Percentiles rank a stretch among this genome's conserved stretches.
These are phyloP conservation scores for Stenocarpella maydis DNA, from an alignment of 2,329 filamentous ascomycete species.

Conservation along the genomic window DNA sequence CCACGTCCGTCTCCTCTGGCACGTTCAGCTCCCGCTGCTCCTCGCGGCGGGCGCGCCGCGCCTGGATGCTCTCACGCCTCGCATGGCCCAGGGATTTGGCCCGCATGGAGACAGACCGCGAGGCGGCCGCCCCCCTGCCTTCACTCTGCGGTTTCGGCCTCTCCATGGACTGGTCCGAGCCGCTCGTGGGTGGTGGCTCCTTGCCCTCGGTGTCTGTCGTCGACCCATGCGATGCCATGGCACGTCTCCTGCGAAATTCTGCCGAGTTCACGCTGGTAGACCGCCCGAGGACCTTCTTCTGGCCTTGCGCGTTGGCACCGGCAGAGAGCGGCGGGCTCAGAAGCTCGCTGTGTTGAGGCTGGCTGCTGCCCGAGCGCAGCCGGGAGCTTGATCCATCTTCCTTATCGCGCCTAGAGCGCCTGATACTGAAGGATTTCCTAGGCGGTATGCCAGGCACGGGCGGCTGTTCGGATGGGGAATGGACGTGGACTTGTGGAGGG, in stretches of 20 bases:
- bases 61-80: slow-evolving; percentile 90
- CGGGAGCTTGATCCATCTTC: slow-evolving; percentile 58
- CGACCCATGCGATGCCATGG: slow-evolving; percentile 46
- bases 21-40: slow-evolving; percentile 52
- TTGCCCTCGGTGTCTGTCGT: slow-evolving; percentile 48
- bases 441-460: slow-evolving; percentile 60
- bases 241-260: slow-evolving; percentile 73
- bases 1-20: slow-evolving; percentile 86
- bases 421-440: slow-evolving; percentile 90
- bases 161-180: slow-evolving; percentile 78
- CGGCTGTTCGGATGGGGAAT: slow-evolving; percentile 72
- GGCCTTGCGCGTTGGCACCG: slow-evolving; percentile 62
- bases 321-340: slow-evolving; percentile 75
- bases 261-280: slow-evolving; percentile 93
- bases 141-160: slow-evolving; percentile 52
- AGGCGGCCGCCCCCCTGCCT: slow-evolving; percentile 59
- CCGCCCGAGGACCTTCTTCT: slow-evolving; percentile 77
- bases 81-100: slow-evolving; percentile 91
- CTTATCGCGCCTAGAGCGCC: slow-evolving; percentile 61
- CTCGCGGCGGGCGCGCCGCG: slow-evolving; percentile 77
- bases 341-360: slow-evolving; percentile 80
- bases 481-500: slow-evolving; percentile 79
- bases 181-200: slow-evolving; percentile 78
- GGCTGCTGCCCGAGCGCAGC: slow-evolving; percentile 65
- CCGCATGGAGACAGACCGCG: slow-evolving; percentile 71